Evolutionary conservation across 23 red algal species (phyloP).

Genomic region (Cyanidiococcus yangmingshanensis): DNA sequence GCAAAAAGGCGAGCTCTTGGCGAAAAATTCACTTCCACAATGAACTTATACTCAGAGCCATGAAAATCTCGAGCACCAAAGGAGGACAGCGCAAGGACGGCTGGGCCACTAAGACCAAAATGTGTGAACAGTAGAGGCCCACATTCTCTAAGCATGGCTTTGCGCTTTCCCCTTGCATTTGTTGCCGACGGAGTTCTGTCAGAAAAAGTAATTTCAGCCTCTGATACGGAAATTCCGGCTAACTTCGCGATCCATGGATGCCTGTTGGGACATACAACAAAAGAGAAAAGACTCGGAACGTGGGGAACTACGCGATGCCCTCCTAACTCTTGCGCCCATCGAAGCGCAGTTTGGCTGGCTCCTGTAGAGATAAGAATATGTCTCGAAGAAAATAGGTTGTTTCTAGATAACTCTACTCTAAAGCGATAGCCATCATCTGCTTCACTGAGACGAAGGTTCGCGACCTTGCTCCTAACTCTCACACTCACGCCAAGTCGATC

Average conservation of each 20-base stretch:
- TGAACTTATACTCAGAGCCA: conserved; percentile 30
- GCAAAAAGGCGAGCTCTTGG: conserved; percentile 24
- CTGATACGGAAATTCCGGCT: conserved; percentile 48
- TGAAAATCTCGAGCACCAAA: conserved; percentile 57
- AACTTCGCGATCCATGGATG: conserved; percentile 39
- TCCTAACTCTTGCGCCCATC: conserved; percentile 43
- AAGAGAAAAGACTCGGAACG: conserved; percentile 67
- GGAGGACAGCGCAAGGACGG: conserved; percentile 55
- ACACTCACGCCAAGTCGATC: conserved; percentile 26
- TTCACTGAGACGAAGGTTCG: background rate
- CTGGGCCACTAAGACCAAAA: conserved; percentile 76
- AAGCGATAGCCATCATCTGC: background rate
- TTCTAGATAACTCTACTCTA: background rate
- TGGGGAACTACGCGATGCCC: conserved; percentile 36
- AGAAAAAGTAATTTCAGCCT: conserved; percentile 11
- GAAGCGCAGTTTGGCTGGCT: conserved; percentile 2
- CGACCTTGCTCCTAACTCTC: conserved; percentile 20
- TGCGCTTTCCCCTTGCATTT: background rate
- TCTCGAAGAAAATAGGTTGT: background rate
- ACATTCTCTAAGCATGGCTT: conserved; percentile 24
- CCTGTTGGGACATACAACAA: conserved; percentile 26
- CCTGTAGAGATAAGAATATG: conserved; percentile 62
- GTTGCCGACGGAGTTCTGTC: background rate
- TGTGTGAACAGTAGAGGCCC: conserved; percentile 81
- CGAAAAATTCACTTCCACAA: conserved; percentile 43